phyloP scores from a whole-genome alignment of 192 early-diverging fungal genomes.

The Mortierella hygrophila region DNA sequence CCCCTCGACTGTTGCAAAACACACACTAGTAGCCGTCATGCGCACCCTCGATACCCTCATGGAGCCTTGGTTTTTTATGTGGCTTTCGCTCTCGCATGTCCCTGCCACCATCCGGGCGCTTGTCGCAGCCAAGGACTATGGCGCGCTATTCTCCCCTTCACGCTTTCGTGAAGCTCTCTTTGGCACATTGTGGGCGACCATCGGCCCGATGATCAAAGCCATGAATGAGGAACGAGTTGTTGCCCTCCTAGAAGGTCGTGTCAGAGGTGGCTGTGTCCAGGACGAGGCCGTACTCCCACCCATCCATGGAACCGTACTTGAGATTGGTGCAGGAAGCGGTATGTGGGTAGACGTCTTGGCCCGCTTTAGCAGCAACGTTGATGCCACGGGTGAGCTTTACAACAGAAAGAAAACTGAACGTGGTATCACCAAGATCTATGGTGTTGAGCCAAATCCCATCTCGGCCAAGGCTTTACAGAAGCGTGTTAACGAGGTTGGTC shows the following conservation, averaged over 20 bases:
- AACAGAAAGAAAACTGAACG: background rate
- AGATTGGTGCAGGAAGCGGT: slow-evolving; percentile 22
- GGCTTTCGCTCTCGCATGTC: slow-evolving; percentile 6
- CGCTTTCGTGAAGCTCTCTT: slow-evolving; percentile 17
- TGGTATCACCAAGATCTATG: slow-evolving; percentile 24
- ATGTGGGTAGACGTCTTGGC: slow-evolving; percentile 23
- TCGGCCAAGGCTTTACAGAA: slow-evolving; percentile 14
- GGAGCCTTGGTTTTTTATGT: slow-evolving; percentile 12
- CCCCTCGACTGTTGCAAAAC: background rate
- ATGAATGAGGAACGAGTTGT: background rate
- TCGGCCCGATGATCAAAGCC: slow-evolving; percentile 1
- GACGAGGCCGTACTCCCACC: slow-evolving; percentile 10
- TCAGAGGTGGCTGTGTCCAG: slow-evolving; percentile 8
- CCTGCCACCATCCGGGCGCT: slow-evolving; percentile 6
- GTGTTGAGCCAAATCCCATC: slow-evolving; percentile 16
- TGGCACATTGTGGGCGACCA: slow-evolving; percentile 10
- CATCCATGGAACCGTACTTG: slow-evolving; percentile 17
- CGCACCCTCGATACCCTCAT: background rate
- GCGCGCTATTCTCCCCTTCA: slow-evolving; percentile 10
- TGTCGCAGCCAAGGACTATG: slow-evolving; percentile 14
- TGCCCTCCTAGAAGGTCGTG: slow-evolving; percentile 13
- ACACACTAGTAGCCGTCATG: background rate
- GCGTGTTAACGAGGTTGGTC: slow-evolving; percentile 10
- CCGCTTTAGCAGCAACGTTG: background rate
- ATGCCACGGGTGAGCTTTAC: background rate